Percentiles rank a stretch among this genome's conserved stretches.
Conservation (phyloP, 2,329 filamentous ascomycete genomes). For the Torrubiella hemipterigena region DNA sequence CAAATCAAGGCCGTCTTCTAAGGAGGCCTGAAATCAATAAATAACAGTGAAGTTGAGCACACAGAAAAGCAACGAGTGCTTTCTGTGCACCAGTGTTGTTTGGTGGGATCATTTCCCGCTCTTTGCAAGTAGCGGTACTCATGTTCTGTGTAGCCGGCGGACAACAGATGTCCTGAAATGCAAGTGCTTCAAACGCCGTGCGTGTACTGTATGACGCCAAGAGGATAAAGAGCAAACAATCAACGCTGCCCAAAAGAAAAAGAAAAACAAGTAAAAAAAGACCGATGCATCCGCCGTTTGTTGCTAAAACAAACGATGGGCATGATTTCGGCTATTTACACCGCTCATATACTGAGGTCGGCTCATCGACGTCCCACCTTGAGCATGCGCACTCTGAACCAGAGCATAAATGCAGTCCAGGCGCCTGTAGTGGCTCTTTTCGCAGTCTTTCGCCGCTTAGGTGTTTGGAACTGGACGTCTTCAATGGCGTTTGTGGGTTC, state of each 20-base stretch:
- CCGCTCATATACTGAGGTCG: background rate
- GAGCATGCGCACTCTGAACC: constrained; percentile 43
- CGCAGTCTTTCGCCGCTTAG: constrained; percentile 30
- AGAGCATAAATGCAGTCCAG: constrained; percentile 53
- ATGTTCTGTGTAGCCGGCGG: background rate
- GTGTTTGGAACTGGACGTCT: constrained; percentile 30
- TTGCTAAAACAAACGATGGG: background rate
- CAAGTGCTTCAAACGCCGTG: background rate
- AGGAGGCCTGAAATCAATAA: no score
- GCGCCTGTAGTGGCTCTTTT: constrained; percentile 50
- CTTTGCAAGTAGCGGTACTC: no score
- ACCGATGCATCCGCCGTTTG: background rate
- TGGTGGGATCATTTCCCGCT: no score
- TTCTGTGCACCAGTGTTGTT: no score
- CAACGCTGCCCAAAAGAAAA: no score
- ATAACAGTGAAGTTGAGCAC: no score
- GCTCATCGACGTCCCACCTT: constrained; percentile 27
- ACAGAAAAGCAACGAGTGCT: no score
- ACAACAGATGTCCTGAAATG: no score
- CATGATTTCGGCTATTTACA: background rate
- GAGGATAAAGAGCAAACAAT: no score
- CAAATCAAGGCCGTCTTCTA: no score
- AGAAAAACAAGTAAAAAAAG: background rate
- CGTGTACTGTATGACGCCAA: no score
- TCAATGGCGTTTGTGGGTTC: constrained; percentile 22